Base-by-base conservation (phyloP, 495 filamentous ascomycete genomes). In the Tetracladium setigerum region DNA sequence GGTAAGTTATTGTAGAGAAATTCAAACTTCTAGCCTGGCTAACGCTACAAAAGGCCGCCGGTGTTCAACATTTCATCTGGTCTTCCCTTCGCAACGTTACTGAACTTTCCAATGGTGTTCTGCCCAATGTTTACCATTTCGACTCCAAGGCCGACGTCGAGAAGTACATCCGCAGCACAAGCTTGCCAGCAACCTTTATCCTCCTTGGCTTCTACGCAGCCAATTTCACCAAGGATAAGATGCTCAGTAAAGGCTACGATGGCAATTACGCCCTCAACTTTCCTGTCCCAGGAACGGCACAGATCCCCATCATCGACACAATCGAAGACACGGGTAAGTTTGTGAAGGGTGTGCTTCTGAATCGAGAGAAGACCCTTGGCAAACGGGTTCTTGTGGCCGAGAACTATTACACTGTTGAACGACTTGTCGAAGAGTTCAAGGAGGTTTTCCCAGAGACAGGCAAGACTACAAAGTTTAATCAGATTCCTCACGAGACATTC, bases 61-160 rank as follows among this genome's bases (percentile, higher is more conserved):
- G 60, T 8, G 61, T 77, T 1, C 61, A 75, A 43, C 71, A 77
- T 52, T 62, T 72, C 45, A 71, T 79, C 61, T 78, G 67, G 65
- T 68, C 62, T 44, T 61, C 62, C 5, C 51, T 66, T 5, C 50
- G 50, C 27, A 55, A 69, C 46, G 55, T 65, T 24, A 61, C 45
- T 1, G 53, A 63, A 13, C 60, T 75, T 37, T 57, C 62, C 34
- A 54, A 64, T 17, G 70, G 72, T n/a, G 62, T 64, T 45, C 60
- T 71, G 14, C 50, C 59, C 14, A 56, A 76, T 47, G 70, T 83
- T 22, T 61, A 69, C 24, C 78, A 82, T 57, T 86, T 82, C 53
- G 79, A 83, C 59, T 46, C 53, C 49, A 85, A 83, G 60, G 75
- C 76, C 19, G 49, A 64, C 2, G 68, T 83, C 2, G 78, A 76